These are phyloP conservation scores for Sugiyamaella novakii DNA, from an alignment of 1,139 yeast genomes.

Conservation along the genomic window DNA sequence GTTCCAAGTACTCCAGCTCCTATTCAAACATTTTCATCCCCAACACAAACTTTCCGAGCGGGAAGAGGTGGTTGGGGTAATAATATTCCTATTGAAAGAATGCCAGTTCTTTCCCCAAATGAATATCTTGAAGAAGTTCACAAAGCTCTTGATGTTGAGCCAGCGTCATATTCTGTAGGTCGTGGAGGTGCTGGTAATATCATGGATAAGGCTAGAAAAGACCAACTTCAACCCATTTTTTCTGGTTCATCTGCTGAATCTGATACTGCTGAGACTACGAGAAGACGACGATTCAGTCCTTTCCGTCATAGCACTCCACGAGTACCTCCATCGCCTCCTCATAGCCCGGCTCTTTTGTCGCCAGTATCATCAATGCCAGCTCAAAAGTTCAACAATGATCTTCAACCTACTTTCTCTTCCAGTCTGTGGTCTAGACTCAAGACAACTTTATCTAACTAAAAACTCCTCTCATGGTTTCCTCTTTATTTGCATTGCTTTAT, in stretches of 20 bases:
- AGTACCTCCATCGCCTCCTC: conserved; percentile 10
- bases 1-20: conserved; percentile 42
- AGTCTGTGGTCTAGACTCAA: conserved; percentile 35
- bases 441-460: conserved; percentile 35
- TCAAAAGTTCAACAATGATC: conserved; percentile 9
- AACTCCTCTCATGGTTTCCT: too few species aligned
- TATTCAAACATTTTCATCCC: conserved; percentile 42
- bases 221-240: conserved; percentile 17
- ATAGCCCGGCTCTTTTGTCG: conserved; percentile 15
- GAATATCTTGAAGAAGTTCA: conserved; percentile 42
- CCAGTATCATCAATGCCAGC: conserved; percentile 25
- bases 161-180: conserved; percentile 41
- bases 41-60: conserved; percentile 40
- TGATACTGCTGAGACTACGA: conserved; percentile 2
- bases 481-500: conserved; percentile 2
- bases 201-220: conserved; percentile 8
- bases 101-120: conserved; percentile 39
- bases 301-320: conserved; percentile 1
- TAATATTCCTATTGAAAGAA: conserved; percentile 38
- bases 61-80: conserved; percentile 47
- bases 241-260: conserved; percentile 20
- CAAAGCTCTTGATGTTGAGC: conserved; percentile 38
- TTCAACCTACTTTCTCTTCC: conserved; percentile 23
- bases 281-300: conserved; percentile 13
- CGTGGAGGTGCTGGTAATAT: conserved; percentile 45